phyloP scores from a whole-genome alignment of 73 alveolate genomes.

The Paramecium sexaurelia region DNA sequence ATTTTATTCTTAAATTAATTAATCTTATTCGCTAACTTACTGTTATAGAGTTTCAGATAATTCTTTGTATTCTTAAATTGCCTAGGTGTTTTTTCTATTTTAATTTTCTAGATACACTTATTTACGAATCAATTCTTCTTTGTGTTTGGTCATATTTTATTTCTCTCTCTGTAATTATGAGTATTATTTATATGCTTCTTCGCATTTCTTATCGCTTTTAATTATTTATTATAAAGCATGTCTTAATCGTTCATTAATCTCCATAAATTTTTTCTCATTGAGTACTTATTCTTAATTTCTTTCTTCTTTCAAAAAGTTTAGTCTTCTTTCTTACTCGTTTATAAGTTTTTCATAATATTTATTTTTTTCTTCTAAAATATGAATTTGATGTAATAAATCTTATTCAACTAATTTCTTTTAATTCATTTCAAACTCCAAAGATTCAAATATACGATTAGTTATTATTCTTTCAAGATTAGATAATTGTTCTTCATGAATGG shows the following conservation, averaged over 20 bases:
- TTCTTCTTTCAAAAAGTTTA: neutral
- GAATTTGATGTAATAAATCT: conserved; percentile 16
- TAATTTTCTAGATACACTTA: neutral
- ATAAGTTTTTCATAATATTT: neutral
- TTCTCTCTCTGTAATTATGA: conserved; percentile 1
- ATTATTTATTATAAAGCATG: neutral
- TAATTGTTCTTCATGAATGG: neutral
- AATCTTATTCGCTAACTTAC: neutral
- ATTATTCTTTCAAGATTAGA: neutral
- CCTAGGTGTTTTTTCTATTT: neutral
- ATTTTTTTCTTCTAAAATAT: neutral
- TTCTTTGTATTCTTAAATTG: neutral
- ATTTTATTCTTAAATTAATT: neutral
- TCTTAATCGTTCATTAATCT: neutral
- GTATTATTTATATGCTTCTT: neutral
- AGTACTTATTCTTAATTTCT: neutral
- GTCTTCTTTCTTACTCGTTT: neutral
- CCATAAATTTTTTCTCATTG: neutral
- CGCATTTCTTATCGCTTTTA: conserved; percentile 36
- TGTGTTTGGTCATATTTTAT: neutral
- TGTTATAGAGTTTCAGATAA: neutral
- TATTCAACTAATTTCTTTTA: neutral
- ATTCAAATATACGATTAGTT: neutral
- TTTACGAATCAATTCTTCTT: neutral
- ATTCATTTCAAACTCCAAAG: neutral